phyloP scores from a whole-genome alignment of 176 grass and related monocot species.

The Cenchrus americanus region DNA sequence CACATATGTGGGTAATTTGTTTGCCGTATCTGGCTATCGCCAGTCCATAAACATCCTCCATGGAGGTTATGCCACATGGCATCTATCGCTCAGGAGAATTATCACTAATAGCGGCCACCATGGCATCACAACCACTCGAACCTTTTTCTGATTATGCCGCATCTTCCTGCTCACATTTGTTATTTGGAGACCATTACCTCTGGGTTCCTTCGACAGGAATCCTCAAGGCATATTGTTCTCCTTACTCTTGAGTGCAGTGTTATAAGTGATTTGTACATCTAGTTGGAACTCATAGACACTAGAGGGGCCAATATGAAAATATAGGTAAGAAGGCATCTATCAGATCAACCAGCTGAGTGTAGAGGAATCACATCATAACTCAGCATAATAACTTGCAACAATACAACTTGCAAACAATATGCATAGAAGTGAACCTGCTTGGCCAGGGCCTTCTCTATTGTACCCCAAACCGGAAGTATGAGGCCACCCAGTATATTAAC shows the following conservation, averaged over 20 bases:
- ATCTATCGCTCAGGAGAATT: background rate
- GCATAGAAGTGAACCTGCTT: constrained; percentile 72
- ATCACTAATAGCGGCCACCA: background rate
- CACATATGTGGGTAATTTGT: background rate
- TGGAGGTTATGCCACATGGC: background rate
- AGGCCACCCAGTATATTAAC: constrained; percentile 93
- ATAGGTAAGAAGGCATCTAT: constrained; percentile 18
- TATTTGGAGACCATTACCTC: background rate
- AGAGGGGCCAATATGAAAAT: constrained; percentile 12
- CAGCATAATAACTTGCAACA: background rate
- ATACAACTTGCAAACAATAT: constrained; percentile 10
- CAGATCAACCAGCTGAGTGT: constrained; percentile 28
- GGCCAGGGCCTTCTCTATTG: constrained; percentile 85
- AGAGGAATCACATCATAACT: constrained; percentile 9
- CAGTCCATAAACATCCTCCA: background rate
- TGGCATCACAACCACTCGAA: constrained; percentile 1
- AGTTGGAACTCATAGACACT: constrained; percentile 20
- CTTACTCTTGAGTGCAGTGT: background rate
- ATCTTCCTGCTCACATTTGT: background rate
- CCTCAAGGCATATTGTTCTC: background rate
- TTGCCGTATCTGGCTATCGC: background rate
- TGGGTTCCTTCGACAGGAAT: background rate
- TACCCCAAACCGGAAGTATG: constrained; percentile 95
- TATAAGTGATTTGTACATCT: constrained; percentile 16
- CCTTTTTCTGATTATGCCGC: background rate